phyloP scores from a whole-genome alignment of 306 rosid genomes.

The Coriaria nepalensis region DNA sequence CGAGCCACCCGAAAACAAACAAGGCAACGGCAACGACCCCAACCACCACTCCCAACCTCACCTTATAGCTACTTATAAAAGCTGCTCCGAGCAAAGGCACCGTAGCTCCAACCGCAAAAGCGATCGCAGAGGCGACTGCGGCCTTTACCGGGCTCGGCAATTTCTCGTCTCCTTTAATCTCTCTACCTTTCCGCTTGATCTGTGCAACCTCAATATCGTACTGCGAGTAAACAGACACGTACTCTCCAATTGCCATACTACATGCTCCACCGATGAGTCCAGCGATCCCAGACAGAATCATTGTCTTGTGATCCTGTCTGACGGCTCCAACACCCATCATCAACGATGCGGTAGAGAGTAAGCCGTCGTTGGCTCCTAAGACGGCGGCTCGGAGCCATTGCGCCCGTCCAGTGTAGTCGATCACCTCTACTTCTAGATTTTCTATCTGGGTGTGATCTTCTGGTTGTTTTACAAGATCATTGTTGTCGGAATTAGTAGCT shows the following conservation, averaged over 20 bases:
- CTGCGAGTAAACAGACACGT: slow-evolving; percentile 7
- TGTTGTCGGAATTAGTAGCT: no score
- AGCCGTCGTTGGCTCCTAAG: slow-evolving; percentile 13
- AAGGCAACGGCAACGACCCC: slow-evolving; percentile 7
- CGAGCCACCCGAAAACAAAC: slow-evolving; percentile 6
- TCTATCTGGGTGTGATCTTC: no score
- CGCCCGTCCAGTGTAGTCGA: slow-evolving; percentile 3
- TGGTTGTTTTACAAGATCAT: no score
- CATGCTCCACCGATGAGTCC: slow-evolving; percentile 10
- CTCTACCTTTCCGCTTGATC: slow-evolving; percentile 2
- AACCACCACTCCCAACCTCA: slow-evolving; percentile 2
- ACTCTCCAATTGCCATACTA: slow-evolving; percentile 16
- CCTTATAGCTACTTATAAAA: slow-evolving; percentile 8
- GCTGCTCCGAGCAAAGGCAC: slow-evolving; percentile 7
- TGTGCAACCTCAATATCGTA: slow-evolving; percentile 8
- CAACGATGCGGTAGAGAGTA: slow-evolving; percentile 9
- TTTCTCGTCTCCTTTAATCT: background rate
- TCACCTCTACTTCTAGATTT: background rate
- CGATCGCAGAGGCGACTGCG: slow-evolving; percentile 2
- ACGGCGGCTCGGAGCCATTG: slow-evolving; percentile 15
- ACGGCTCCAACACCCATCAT: slow-evolving; percentile 14
- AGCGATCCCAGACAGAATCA: slow-evolving; percentile 9
- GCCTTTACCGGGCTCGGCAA: slow-evolving; percentile 12
- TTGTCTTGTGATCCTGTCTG: slow-evolving; percentile 8
- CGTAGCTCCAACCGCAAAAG: slow-evolving; percentile 10